phyloP scores from a whole-genome alignment of 78 protist genomes.

The Thecamonas trahens region DNA sequence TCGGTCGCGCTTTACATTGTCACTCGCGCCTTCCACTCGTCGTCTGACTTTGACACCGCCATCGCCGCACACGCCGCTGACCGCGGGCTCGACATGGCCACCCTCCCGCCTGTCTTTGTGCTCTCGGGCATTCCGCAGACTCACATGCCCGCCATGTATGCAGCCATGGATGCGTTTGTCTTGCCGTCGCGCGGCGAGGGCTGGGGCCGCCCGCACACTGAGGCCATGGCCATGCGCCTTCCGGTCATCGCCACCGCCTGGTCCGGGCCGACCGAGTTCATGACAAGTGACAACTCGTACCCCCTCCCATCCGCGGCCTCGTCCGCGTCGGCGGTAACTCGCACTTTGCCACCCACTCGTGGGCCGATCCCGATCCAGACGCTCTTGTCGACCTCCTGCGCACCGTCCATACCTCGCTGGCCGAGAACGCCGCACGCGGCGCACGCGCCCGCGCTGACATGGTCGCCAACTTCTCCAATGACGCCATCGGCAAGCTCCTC shows the following conservation, averaged over 20 bases:
- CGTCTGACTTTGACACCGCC: background rate
- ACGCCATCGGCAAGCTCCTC: too few species aligned
- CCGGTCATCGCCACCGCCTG: constrained; percentile 60
- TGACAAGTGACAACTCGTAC: constrained; percentile 1
- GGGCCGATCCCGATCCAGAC: too few species aligned
- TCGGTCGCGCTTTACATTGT: background rate
- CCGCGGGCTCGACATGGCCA: background rate
- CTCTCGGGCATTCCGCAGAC: background rate
- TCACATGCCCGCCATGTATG: constrained; percentile 25
- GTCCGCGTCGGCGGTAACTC: too few species aligned
- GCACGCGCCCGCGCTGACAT: too few species aligned
- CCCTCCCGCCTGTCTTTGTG: background rate
- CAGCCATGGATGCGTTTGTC: constrained; percentile 16
- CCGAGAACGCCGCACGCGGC: too few species aligned
- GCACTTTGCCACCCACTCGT: too few species aligned
- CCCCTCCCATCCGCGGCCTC: too few species aligned
- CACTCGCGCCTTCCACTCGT: constrained; percentile 6
- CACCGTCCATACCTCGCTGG: too few species aligned
- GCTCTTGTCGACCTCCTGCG: too few species aligned
- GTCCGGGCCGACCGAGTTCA: constrained; percentile 34
- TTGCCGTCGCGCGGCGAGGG: constrained; percentile 32
- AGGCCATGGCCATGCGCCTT: constrained; percentile 53
- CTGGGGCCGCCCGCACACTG: constrained; percentile 47
- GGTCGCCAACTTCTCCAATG: too few species aligned
- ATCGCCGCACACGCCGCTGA: background rate